Base-by-base conservation (phyloP, 306 rosid species). In the Geum urbanum region DNA sequence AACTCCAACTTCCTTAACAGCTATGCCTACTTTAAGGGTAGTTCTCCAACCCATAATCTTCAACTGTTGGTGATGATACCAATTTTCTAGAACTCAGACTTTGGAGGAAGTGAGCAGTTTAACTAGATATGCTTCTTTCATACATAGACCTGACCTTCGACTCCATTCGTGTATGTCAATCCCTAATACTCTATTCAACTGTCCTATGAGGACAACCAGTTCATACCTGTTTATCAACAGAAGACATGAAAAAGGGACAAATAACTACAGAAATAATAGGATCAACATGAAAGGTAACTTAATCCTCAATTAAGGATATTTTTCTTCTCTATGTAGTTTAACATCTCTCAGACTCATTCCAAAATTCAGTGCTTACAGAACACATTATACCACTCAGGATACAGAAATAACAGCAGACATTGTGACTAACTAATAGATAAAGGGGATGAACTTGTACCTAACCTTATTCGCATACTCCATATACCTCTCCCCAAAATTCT, bases 361-460 rank as follows among this genome's bases (percentile, higher is more conserved):
- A 64, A 63, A 58, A 62, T 52, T 70, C 79, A 72, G 70, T 60
- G 72, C 79, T 70, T 77, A 70, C 74, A 74, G 58, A 63, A 7
- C 44, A 53, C n/a, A 78, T 20, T 61, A 67, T 27, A 35, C 54
- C 71, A 59, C 4, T 19, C 27, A 64, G 8, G 66, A 69, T 72
- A 27, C 66, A 62, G 8, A 45, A 41, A 77, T 20, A 55, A 59
- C 75, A 56, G 74, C 73, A 55, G 27, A 67, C 75, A 61, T 43
- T 18, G 14, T 50, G 74, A 71, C 22, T 37, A 66, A 79, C 90
- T 87, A 94, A 77, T 80, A 94, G 59, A 94, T 71, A 76, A 84
- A 86, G 58, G 99, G 99, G 79, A 90, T 86, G 59, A 91, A 86
- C 88, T 86, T 94, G 86, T 66, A 80, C 88, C 82, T 87, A 67